Conservation (phyloP, 2,329 filamentous ascomycete genomes). For the Chaetomium olivaceum region DNA sequence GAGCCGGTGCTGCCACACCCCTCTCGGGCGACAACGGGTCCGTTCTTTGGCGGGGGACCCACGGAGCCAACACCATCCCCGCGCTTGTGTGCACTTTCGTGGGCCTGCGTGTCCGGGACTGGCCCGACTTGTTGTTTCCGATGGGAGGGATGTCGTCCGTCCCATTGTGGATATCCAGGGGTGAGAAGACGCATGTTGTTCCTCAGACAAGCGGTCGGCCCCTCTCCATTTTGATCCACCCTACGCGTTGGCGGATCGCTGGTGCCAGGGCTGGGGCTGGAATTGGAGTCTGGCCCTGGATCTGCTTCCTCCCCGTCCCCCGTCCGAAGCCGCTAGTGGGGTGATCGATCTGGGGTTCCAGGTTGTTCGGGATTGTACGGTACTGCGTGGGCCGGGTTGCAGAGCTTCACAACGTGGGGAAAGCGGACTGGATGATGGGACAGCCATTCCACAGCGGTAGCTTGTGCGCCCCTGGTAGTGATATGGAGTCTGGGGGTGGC, state of each 20-base stretch:
- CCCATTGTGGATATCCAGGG: conserved; percentile 6
- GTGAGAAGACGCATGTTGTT: background rate
- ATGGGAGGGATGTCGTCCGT: conserved; percentile 6
- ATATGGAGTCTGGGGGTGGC: conserved; percentile 14
- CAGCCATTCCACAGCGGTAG: conserved; percentile 14
- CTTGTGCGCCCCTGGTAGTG: background rate
- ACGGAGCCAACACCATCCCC: background rate
- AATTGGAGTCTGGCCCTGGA: conserved; percentile 10
- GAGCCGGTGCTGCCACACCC: conserved; percentile 6
- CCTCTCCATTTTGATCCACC: conserved; percentile 9
- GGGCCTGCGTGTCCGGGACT: background rate
- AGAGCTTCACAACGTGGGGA: conserved; percentile 8
- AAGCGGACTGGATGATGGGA: conserved; percentile 28
- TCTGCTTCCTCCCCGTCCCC: conserved; percentile 11
- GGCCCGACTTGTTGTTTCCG: background rate
- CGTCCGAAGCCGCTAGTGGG: conserved; percentile 16
- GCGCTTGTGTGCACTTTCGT: background rate
- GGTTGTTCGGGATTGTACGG: conserved; percentile 24
- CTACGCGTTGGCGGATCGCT: conserved; percentile 4
- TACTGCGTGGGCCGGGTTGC: conserved; percentile 1
- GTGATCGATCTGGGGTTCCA: conserved; percentile 16
- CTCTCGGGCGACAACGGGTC: conserved; percentile 22
- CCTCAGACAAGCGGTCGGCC: conserved; percentile 10
- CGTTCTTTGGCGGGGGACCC: background rate
- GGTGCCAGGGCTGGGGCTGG: conserved; percentile 3